Conservation (phyloP, 768 basidiomycete genomes). For the Amyloporia xantha region DNA sequence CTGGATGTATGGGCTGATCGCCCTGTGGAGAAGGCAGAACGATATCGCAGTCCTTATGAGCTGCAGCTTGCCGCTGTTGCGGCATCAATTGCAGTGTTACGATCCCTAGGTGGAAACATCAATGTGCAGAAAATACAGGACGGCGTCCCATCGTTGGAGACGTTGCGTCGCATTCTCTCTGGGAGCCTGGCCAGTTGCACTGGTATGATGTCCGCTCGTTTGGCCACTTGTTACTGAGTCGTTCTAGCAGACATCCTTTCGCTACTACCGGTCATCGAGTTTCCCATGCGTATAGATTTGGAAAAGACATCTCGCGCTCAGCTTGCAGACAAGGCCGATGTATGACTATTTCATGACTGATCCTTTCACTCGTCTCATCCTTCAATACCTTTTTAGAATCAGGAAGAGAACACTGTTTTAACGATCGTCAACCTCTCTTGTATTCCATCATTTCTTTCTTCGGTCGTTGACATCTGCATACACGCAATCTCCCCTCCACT, state of each 20-base stretch:
- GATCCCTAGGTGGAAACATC: background rate
- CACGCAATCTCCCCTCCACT: constrained; percentile 36
- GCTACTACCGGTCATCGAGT: background rate
- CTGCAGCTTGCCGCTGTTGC: constrained; percentile 43
- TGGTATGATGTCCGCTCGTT: background rate
- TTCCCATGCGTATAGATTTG: background rate
- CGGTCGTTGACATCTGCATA: constrained; percentile 39
- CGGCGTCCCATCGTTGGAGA: background rate
- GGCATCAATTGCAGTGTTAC: constrained; percentile 37
- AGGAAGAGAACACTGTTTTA: background rate
- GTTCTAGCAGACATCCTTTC: background rate
- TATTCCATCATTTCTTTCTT: constrained; percentile 40
- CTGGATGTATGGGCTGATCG: constrained; percentile 56
- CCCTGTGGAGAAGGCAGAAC: constrained; percentile 32
- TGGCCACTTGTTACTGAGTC: background rate
- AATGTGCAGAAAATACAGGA: background rate
- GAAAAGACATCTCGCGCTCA: too few relatives aligned
- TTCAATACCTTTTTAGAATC: too few relatives aligned
- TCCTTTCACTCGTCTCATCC: too few relatives aligned
- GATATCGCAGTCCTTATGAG: constrained; percentile 37
- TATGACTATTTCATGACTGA: too few relatives aligned
- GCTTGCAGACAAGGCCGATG: too few relatives aligned
- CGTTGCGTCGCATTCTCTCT: constrained; percentile 1
- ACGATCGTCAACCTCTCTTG: constrained; percentile 24
- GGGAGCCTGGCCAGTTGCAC: constrained; percentile 7